phyloP scores from a whole-genome alignment of 192 early-diverging fungal genomes.

The Chytriomyces sp. region DNA sequence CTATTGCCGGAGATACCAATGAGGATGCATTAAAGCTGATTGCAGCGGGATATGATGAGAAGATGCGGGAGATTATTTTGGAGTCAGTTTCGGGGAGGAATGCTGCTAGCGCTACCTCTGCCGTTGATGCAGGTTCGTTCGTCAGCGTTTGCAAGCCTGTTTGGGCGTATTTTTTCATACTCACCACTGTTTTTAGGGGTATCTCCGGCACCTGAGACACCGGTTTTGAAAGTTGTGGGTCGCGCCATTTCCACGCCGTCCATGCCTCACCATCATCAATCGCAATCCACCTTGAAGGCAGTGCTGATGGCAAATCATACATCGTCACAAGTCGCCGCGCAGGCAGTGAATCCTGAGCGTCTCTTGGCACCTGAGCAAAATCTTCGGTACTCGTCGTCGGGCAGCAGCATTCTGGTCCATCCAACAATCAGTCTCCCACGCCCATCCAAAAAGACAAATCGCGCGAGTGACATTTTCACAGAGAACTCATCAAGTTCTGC shows the following conservation, averaged over 20 bases:
- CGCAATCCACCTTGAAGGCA: not conserved
- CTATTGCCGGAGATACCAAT: not conserved
- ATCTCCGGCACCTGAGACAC: too few species aligned
- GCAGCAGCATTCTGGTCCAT: not conserved
- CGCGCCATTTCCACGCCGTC: not conserved
- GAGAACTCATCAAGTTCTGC: not conserved
- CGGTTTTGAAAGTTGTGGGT: not conserved
- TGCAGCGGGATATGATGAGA: not conserved
- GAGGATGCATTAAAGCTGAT: not conserved
- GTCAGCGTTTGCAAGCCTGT: too few species aligned
- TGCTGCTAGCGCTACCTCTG: too few species aligned
- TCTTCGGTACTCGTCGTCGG: not conserved
- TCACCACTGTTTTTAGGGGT: too few species aligned
- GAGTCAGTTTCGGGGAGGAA: not conserved
- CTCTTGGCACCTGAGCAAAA: not conserved
- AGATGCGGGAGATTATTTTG: not conserved
- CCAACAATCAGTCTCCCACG: conserved; percentile 7
- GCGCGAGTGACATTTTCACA: not conserved
- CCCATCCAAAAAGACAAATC: not conserved
- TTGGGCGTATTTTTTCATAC: too few species aligned
- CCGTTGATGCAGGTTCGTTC: too few species aligned
- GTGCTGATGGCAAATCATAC: not conserved
- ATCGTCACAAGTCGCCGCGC: not conserved
- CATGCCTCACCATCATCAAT: not conserved
- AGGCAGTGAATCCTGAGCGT: not conserved